Evolutionary conservation across 1,284 basidiomycete species (phyloP), one percentile per base, ranked within the genome.

Genomic region (Rhodotorula sp.): DNA sequence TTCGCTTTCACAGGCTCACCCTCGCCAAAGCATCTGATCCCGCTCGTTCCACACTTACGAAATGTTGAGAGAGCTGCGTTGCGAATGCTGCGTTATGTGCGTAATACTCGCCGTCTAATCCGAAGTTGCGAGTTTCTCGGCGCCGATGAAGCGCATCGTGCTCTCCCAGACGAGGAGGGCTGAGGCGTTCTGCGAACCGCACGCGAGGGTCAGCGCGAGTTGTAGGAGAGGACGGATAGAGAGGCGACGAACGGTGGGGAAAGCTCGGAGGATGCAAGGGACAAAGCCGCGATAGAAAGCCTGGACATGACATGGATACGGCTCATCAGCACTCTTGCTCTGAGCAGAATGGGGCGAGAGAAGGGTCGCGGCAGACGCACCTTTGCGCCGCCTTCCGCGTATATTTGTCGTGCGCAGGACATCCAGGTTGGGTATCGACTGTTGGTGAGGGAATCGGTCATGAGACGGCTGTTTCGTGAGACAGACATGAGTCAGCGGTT

Each of bases 121-220:
- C 61, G 53, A 57, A 24, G 37, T 22, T 34, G 30, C 76, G 13
- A 82, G 78, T 5, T 88, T 85, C 79, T 89, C 87, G 31, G 88
- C 87, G 47, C 84, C 85, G 68, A 89, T 77, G 61, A 62, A 16
- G 15, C 52, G 53, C 85, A 90, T 86, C 24, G 85, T 81, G 52
- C 85, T 85, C 79, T 89, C 88, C 77, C 88, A 90, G 1, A 89
- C 88, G 75, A 88, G 87, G 28, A 88, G 82, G 0, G 88, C 88
- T 66, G 85, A 87, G 0, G 87, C 88, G 78, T 90, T 90, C 75
- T 75, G 62, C 10, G 16, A 3, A 6, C 16, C 2, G 3, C 9
- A 20, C 28, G 20, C 16, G 22, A 7, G 7, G 10, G 28, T 30
- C 15, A n/a, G 56, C 20, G 44, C 28, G 20, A 7, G 40, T 26